Evolutionary conservation across 495 filamentous ascomycete species (phyloP), one percentile per base, ranked within the genome.

Genomic region (Podospora tetraspora): DNA sequence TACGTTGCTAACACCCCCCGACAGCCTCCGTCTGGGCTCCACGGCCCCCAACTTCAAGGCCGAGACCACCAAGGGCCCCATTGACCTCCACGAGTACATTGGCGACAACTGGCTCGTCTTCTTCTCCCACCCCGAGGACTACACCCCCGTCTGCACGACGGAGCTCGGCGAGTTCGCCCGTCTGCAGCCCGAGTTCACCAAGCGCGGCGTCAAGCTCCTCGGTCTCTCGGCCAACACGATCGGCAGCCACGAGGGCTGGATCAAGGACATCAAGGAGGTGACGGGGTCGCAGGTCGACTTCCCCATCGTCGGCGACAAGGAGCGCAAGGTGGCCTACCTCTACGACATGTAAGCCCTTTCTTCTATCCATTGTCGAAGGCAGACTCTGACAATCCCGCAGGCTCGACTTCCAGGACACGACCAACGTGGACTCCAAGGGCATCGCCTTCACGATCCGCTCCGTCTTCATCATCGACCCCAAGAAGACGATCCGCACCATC

Each of bases 381-480:
- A 11, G 27, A 19, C 6, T 3, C 32, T 37, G 32, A 57, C n/a
- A 52, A 59, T 6, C 34, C 25, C 76, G 21, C 66, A 92, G 90
- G 90, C 85, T 99, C 71, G 95, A 99, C 81, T 81, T 85, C 81
- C 85, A 87, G 78, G 85, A 87, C 76, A 85, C 83, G 69, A 87
- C 85, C 81, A 98, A 97, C 84, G 94, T 97, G 64, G 93, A 96
- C 79, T 83, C 87, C 75, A 98, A 98, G 89, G 95, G 93, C 70
- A 93, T 97, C 74, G 93, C 95, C 66, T 97, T 98, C 83, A 98
- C 95, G 78, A 97, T 99, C 85, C 94, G 95, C 77, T 96, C 92
- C 71, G 96, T 98, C 81, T 99, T 98, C 87, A 85, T 98, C 84
- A 96, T 99, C 80, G 95, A 98, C 85, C 96, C 95, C 66, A 96